Percentiles rank a stretch among this genome's conserved stretches.
These are phyloP conservation scores for Omphalea diandra DNA, from an alignment of 441 rosid genomes.

Conservation along the genomic window DNA sequence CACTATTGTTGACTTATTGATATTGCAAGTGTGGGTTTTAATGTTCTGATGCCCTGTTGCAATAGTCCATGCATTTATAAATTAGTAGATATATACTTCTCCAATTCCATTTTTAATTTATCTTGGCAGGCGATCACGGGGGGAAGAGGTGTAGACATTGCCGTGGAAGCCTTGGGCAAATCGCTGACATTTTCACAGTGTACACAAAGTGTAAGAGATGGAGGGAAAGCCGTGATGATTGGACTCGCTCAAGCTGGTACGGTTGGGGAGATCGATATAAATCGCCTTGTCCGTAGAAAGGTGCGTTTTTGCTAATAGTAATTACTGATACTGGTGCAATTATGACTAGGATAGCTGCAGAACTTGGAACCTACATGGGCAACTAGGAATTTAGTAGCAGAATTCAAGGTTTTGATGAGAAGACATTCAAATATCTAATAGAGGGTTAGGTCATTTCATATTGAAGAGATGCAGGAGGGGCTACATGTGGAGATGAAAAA, in stretches of 20 bases:
- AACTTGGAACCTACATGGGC: neutral
- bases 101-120: neutral
- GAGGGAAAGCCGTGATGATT: constrained; percentile 98
- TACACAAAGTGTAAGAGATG: constrained; percentile 76
- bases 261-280: constrained; percentile 84
- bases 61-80: neutral
- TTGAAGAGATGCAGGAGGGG: neutral
- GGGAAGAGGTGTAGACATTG: constrained; percentile 87
- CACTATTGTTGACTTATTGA: neutral
- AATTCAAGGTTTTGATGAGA: neutral
- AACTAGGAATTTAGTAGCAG: neutral
- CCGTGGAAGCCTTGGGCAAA: constrained; percentile 93
- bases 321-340: neutral
- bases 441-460: neutral
- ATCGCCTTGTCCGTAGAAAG: constrained; percentile 96
- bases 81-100: neutral
- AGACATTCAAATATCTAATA: neutral
- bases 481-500: too few species aligned
- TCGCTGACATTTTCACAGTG: constrained; percentile 87
- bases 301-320: constrained; percentile 28
- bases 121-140: constrained; percentile 78
- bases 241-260: constrained; percentile 82
- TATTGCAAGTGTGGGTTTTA: neutral
- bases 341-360: neutral
- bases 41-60: neutral